Percentiles rank a stretch among this genome's conserved stretches.
phyloP scores from a whole-genome alignment of 345 rosid genomes.

The Raphanus sativus region DNA sequence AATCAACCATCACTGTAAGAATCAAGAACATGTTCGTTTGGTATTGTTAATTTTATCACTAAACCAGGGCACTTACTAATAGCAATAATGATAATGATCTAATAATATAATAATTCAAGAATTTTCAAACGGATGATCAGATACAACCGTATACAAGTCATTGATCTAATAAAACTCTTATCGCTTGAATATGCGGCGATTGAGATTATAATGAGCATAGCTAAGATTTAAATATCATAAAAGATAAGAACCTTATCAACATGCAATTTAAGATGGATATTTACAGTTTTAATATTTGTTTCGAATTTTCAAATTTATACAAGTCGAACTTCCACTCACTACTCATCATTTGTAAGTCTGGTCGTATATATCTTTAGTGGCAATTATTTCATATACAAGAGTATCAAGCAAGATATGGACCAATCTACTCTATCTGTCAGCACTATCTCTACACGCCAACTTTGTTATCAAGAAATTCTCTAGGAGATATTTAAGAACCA shows the following conservation, averaged over 20 bases:
- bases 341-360: conserved; percentile 12
- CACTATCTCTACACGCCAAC: conserved; percentile 27
- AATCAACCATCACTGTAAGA: conserved; percentile 33
- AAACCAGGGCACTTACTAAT: neutral
- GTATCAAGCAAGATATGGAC: conserved; percentile 27
- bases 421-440: conserved; percentile 12
- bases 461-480: conserved; percentile 17
- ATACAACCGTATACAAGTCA: neutral
- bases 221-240: neutral
- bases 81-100: neutral
- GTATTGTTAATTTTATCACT: neutral
- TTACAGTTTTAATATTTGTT: neutral
- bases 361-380: conserved; percentile 17
- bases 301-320: neutral
- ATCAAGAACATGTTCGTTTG: conserved; percentile 37
- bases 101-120: neutral
- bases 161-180: neutral
- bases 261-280: neutral
- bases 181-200: neutral
- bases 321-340: neutral
- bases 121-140: neutral
- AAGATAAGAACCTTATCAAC: neutral
- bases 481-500: conserved; percentile 1
- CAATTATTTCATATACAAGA: conserved; percentile 11
- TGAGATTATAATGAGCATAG: neutral